Evolutionary conservation across 2,329 filamentous ascomycete species (phyloP).

Genomic region (Xylariaceae sp.): DNA sequence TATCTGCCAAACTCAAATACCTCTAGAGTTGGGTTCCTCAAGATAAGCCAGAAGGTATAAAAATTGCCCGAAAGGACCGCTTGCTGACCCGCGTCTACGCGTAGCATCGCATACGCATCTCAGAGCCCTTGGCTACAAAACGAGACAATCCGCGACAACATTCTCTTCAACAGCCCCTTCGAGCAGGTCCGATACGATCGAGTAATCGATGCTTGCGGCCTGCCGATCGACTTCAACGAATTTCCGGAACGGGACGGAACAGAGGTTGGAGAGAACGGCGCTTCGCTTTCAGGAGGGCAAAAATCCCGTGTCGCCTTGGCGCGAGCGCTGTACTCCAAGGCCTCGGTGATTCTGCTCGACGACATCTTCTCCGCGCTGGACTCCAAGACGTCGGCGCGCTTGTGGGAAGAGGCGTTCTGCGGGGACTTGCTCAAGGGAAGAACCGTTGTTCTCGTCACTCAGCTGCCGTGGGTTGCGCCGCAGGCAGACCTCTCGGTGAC

Average conservation of each 20-base stretch:
- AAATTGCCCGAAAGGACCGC: neutral
- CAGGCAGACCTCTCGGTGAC: constrained; percentile 52
- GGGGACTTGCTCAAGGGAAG: constrained; percentile 55
- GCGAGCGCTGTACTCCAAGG: constrained; percentile 59
- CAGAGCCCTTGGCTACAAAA: constrained; percentile 63
- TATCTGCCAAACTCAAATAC: neutral
- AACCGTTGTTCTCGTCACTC: constrained; percentile 60
- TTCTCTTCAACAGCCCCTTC: constrained; percentile 55
- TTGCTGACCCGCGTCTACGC: neutral
- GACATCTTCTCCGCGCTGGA: constrained; percentile 64
- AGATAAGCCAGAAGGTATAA: neutral
- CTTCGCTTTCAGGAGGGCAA: constrained; percentile 59
- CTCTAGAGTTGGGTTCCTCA: neutral
- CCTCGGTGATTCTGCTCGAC: constrained; percentile 58
- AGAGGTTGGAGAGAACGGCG: constrained; percentile 56
- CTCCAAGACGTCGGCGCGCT: constrained; percentile 57
- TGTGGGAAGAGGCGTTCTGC: constrained; percentile 63
- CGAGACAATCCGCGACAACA: constrained; percentile 57
- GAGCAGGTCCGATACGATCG: constrained; percentile 57
- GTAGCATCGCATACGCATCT: constrained; percentile 55
- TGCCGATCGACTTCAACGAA: constrained; percentile 53
- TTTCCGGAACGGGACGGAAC: constrained; percentile 55
- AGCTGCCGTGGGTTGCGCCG: constrained; percentile 55
- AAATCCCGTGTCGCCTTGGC: constrained; percentile 60
- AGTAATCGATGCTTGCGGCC: constrained; percentile 59